phyloP scores from a whole-genome alignment of 805 yeast species.

The Candida succiphila region DNA sequence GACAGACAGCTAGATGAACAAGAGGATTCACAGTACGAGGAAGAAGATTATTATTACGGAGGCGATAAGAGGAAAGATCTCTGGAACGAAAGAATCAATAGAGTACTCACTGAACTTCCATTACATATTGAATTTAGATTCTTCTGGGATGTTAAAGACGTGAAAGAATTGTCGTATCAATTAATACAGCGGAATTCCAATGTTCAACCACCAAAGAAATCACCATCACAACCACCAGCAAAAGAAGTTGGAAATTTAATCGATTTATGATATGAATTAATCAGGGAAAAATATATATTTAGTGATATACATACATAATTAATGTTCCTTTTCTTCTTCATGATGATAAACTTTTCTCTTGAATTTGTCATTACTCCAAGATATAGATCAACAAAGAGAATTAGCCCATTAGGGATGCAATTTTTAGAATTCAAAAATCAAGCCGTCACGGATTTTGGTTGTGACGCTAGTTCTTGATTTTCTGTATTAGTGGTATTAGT shows the following conservation, averaged over 20 bases:
- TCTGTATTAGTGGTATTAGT: not conserved
- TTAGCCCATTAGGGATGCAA: no score
- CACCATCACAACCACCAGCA: not conserved
- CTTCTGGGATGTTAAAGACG: slow-evolving; percentile 33
- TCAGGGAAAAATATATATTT: no score
- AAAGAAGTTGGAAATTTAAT: not conserved
- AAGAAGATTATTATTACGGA: slow-evolving; percentile 6
- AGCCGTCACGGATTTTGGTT: not conserved
- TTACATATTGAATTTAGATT: slow-evolving; percentile 26
- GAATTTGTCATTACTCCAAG: no score
- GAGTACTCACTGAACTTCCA: slow-evolving; percentile 31
- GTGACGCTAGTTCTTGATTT: not conserved
- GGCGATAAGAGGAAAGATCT: slow-evolving; percentile 40
- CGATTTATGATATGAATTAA: not conserved
- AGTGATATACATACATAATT: no score
- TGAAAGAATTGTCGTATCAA: slow-evolving; percentile 21
- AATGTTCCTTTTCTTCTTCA: no score
- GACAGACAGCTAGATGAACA: not conserved
- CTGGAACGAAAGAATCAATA: slow-evolving; percentile 47
- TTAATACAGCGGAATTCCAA: slow-evolving; percentile 3
- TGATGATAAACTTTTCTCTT: no score
- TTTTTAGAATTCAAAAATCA: not conserved
- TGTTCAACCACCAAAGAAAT: not conserved
- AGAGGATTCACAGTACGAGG: not conserved
- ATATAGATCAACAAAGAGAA: no score